Evolutionary conservation across 192 early-diverging fungal species (phyloP), one percentile per base, ranked within the genome.

Genomic region (Coemansia sp.): DNA sequence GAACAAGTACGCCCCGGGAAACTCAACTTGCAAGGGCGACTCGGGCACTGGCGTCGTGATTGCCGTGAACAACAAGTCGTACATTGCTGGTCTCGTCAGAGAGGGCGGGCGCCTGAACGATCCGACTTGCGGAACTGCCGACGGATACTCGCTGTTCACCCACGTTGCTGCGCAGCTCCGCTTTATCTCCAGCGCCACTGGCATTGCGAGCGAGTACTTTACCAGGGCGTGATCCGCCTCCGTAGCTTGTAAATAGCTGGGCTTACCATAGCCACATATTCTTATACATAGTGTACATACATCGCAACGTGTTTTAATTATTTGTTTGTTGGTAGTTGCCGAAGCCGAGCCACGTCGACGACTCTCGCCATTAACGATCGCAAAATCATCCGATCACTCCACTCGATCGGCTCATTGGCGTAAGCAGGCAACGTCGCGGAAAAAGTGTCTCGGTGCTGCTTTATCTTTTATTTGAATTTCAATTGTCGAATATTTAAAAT

Each of bases 61-160:
- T 11, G 40, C 24, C 1, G 20, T 36, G 14, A 59, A 59, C 17
- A 39, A 58, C n/a, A 57, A 39, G 47, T 39, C 37, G 35, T 62
- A 39, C 15, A 27, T 60, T 53, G 70, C 60, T 24, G 70, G 70
- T 2, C 19, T 72, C 32, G 64, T 57, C 19, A 66, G 63, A 32
- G 46, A 64, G 25, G 51, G 60, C 12, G 36, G 46, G 14, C 40
- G 39, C 38, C 20, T 51, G 6, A 59, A 62, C 4, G 40, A 49
- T 3, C 37, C 59, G 12, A 51, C 25, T 11, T 72, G 70, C 37
- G 70, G 64, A 31, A 41, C 49, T 42, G 20, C 35, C 6, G 37
- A 66, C 8, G 56, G 63, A 27, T 59, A 59, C 37, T 51, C 63
- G 38, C 41, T 72, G 20, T 72, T 72, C 60, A 40, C 60, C 10